Evolutionary conservation across 495 filamentous ascomycete genomes (phyloP).

Genomic region (Daldinia grandis): DNA sequence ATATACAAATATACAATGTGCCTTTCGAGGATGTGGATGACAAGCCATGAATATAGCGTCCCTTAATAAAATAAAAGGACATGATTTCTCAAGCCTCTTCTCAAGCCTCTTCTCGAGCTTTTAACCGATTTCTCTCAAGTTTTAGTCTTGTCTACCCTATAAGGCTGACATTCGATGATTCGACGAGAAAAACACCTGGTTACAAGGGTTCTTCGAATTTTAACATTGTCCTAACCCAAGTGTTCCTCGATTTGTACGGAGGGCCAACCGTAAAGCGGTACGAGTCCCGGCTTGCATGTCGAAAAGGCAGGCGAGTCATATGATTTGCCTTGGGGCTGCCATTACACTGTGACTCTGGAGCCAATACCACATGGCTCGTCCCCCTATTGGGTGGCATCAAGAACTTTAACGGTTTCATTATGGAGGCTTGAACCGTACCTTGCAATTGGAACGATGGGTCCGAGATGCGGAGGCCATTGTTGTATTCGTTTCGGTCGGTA

Average conservation of each 20-base stretch:
- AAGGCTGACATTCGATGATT: slow-evolving; percentile 16
- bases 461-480: slow-evolving; percentile 2
- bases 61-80: neutral
- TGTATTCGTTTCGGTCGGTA: slow-evolving; percentile 2
- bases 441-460: neutral
- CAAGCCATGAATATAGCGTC: neutral
- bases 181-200: slow-evolving; percentile 3
- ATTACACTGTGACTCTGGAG: slow-evolving; percentile 16
- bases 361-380: slow-evolving; percentile 21
- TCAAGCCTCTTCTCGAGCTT: neutral
- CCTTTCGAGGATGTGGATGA: neutral
- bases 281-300: slow-evolving; percentile 31
- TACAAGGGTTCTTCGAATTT: slow-evolving; percentile 7
- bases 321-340: slow-evolving; percentile 20
- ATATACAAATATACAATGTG: neutral
- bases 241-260: neutral
- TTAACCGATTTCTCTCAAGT: neutral
- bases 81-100: neutral
- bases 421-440: slow-evolving; percentile 13
- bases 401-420: slow-evolving; percentile 19
- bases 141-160: neutral
- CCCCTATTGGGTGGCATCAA: slow-evolving; percentile 14
- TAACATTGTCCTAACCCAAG: neutral
- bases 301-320: neutral
- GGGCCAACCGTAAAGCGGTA: slow-evolving; percentile 19